A percentile compares a stretch with the other conserved stretches of the same genome.
phyloP scores from a whole-genome alignment of 148 eudicot genomes.

The Camellia japonica region DNA sequence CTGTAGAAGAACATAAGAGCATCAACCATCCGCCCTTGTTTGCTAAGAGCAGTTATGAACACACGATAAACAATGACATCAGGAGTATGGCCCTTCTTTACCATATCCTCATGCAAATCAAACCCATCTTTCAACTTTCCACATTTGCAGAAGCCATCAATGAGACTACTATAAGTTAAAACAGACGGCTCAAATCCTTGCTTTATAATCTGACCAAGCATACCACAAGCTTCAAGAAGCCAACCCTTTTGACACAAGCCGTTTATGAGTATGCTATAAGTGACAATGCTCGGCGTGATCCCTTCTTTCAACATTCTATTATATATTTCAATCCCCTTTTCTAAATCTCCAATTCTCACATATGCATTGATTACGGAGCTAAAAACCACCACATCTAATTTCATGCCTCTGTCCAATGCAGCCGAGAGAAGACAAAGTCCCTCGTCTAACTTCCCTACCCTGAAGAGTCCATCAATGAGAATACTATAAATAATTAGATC shows the following conservation, averaged over 20 bases:
- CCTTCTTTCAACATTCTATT: conserved; percentile 43
- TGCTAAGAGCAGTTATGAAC: conserved; percentile 59
- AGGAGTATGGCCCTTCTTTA: conserved; percentile 39
- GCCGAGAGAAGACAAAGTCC: conserved; percentile 39
- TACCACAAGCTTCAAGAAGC: conserved; percentile 50
- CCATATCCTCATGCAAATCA: conserved; percentile 39
- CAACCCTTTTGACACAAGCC: conserved; percentile 48
- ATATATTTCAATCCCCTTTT: conserved; percentile 40
- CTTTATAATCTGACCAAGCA: conserved; percentile 48
- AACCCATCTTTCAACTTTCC: conserved; percentile 50
- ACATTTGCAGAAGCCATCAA: conserved; percentile 58
- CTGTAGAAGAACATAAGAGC: conserved; percentile 52
- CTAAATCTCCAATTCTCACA: conserved; percentile 41
- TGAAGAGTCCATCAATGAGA: conserved; percentile 51
- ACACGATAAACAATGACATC: conserved; percentile 42
- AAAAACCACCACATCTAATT: conserved; percentile 48
- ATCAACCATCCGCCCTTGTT: conserved; percentile 42
- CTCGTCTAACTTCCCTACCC: conserved; percentile 40
- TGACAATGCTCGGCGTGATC: conserved; percentile 37
- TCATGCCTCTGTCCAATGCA: conserved; percentile 40
- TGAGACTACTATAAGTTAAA: conserved; percentile 43
- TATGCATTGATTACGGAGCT: conserved; percentile 58
- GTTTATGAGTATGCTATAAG: conserved; percentile 50
- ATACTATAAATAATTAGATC: conserved; percentile 55
- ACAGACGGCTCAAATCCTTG: conserved; percentile 55